Evolutionary conservation across 257 asterid genomes (phyloP).

Genomic region (Verbena officinalis): DNA sequence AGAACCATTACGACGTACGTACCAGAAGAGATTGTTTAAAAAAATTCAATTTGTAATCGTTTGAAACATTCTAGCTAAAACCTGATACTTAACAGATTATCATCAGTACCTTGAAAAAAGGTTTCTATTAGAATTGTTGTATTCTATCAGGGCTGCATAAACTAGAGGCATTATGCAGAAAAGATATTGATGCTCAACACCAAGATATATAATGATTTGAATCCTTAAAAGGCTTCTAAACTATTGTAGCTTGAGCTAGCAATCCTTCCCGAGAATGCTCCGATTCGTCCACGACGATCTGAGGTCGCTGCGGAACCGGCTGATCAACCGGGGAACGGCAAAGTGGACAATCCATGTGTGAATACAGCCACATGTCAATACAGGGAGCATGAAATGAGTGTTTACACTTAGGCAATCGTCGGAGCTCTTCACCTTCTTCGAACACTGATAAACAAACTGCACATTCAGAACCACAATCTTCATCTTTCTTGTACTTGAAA

Average conservation of each 20-base stretch:
- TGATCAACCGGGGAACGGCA: conserved; percentile 69
- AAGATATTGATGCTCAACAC: too few relatives aligned
- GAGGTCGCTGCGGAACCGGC: conserved; percentile 4
- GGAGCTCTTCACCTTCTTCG: conserved; percentile 67
- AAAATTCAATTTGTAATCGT: too few relatives aligned
- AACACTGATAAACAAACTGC: conserved; percentile 68
- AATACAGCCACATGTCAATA: conserved; percentile 79
- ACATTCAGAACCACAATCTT: conserved; percentile 43
- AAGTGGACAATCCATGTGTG: conserved; percentile 70
- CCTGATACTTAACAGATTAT: too few relatives aligned
- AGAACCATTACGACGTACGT: too few relatives aligned
- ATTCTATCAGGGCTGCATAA: too few relatives aligned
- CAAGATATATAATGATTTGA: too few relatives aligned
- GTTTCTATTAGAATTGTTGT: too few relatives aligned
- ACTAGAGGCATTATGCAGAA: too few relatives aligned
- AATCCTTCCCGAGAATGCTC: conserved; percentile 41
- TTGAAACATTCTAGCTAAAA: too few relatives aligned
- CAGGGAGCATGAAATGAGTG: conserved; percentile 77
- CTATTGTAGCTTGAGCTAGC: conserved; percentile 26
- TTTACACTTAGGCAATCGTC: conserved; percentile 58
- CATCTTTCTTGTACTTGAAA: conserved; percentile 56
- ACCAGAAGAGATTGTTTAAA: too few relatives aligned
- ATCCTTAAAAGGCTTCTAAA: conserved; percentile 19
- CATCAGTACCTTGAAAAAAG: too few relatives aligned
- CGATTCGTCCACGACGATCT: conserved; percentile 8